phyloP scores from a whole-genome alignment of 257 asterid genomes.

The Plectranthus barbatus region DNA sequence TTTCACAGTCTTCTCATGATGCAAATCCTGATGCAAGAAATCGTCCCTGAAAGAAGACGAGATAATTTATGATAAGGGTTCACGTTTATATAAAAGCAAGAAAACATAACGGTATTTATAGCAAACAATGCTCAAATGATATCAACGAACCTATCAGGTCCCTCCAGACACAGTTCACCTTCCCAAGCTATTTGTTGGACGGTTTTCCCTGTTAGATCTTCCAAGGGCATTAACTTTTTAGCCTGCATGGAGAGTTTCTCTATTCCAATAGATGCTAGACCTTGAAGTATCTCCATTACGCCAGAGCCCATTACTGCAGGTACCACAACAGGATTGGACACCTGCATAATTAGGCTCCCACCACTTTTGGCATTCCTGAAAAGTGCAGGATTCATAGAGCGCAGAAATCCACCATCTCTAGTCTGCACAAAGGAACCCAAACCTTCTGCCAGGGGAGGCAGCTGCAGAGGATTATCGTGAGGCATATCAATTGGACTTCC shows the following conservation, averaged over 20 bases:
- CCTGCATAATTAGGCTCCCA: conserved; percentile 90
- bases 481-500: conserved; percentile 55
- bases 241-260: conserved; percentile 97
- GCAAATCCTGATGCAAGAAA: conserved; percentile 21
- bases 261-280: conserved; percentile 78
- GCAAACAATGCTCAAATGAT: background rate
- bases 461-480: conserved; percentile 44
- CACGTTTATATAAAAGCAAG: background rate
- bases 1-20: conserved; percentile 17
- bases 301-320: conserved; percentile 96
- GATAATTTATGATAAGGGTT: background rate
- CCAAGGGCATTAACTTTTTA: conserved; percentile 80
- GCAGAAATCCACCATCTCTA: conserved; percentile 71
- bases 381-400: conserved; percentile 79
- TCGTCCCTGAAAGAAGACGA: conserved; percentile 42
- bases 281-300: conserved; percentile 72
- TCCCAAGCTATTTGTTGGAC: conserved; percentile 83
- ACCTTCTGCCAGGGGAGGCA: conserved; percentile 79
- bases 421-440: conserved; percentile 78
- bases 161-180: conserved; percentile 48
- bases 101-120: background rate
- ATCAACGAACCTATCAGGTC: conserved; percentile 56
- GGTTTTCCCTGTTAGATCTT: conserved; percentile 80
- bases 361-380: conserved; percentile 56
- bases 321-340: conserved; percentile 80